Evolutionary conservation across 2,329 filamentous ascomycete species (phyloP).

Genomic region (Dendrostoma leiphaemia): DNA sequence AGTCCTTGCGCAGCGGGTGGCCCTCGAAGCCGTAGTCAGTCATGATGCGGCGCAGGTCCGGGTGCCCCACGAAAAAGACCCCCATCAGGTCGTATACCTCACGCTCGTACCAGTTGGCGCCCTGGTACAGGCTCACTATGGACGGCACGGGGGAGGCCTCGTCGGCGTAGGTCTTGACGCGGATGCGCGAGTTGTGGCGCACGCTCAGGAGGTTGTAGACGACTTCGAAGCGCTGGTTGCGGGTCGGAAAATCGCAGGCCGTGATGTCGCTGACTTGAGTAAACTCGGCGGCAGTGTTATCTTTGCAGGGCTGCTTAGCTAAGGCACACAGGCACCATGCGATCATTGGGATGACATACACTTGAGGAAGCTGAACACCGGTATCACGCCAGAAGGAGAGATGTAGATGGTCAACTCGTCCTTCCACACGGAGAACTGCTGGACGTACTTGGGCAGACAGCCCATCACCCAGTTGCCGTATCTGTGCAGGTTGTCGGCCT

Average conservation of each 20-base stretch:
- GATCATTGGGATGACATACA: conserved; percentile 40
- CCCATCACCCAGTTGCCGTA: conserved; percentile 98
- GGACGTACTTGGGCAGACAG: conserved; percentile 94
- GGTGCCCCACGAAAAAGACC: conserved; percentile 94
- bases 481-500: conserved; percentile 83
- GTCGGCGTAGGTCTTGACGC: conserved; percentile 98
- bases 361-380: conserved; percentile 92
- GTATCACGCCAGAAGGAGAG: conserved; percentile 80
- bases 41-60: conserved; percentile 96
- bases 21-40: conserved; percentile 99
- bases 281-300: conserved; percentile 96
- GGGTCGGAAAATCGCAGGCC: conserved; percentile 91
- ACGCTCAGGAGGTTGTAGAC: conserved; percentile 97
- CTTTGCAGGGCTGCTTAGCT: conserved; percentile 37
- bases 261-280: conserved; percentile 92
- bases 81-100: conserved; percentile 98
- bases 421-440: conserved; percentile 99
- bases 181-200: conserved; percentile 92
- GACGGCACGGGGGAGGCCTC: conserved; percentile 92
- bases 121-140: conserved; percentile 82
- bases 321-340: not conserved
- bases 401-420: conserved; percentile 97
- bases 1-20: conserved; percentile 95
- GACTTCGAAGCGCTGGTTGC: conserved; percentile 93
- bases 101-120: conserved; percentile 97